Evolutionary conservation across 2,329 filamentous ascomycete genomes (phyloP).

Genomic region (Zymoseptoria tritici): DNA sequence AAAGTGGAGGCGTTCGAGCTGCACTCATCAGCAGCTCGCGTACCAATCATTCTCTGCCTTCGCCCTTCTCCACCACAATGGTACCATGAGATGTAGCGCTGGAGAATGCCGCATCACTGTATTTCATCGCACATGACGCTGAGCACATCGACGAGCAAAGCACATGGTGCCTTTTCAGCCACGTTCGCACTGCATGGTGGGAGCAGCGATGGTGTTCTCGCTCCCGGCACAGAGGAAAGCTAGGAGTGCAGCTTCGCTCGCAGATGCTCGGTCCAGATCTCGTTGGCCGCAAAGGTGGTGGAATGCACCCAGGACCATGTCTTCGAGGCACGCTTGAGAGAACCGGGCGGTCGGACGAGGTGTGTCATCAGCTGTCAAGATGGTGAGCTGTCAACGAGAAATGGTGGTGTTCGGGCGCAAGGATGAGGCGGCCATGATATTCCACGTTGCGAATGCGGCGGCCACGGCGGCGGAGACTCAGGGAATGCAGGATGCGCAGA

Average conservation of each 20-base stretch:
- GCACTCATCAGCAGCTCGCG: background rate
- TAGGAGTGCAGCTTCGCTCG: constrained; percentile 15
- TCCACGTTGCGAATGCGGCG: background rate
- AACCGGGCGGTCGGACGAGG: background rate
- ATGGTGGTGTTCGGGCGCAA: constrained; percentile 5
- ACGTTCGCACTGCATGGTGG: constrained; percentile 16
- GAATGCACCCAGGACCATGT: constrained; percentile 11
- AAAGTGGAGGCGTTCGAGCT: constrained; percentile 5
- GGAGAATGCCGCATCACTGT: constrained; percentile 9
- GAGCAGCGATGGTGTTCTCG: constrained; percentile 16
- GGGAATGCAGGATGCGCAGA: too few relatives aligned
- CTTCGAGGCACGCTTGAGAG: background rate
- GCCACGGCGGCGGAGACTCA: constrained; percentile 5
- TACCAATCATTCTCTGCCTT: background rate
- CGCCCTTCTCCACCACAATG: background rate
- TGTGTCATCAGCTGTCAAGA: background rate
- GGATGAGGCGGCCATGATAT: background rate
- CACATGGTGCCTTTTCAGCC: constrained; percentile 14
- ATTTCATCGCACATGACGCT: constrained; percentile 19
- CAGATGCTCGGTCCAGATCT: constrained; percentile 20
- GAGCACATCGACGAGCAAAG: constrained; percentile 16
- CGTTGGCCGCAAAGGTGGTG: constrained; percentile 12
- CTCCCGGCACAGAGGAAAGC: constrained; percentile 12
- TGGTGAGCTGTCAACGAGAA: background rate
- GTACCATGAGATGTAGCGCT: background rate